Evolutionary conservation across 805 yeast species (phyloP).

Genomic region (Hanseniaspora meyeri): DNA sequence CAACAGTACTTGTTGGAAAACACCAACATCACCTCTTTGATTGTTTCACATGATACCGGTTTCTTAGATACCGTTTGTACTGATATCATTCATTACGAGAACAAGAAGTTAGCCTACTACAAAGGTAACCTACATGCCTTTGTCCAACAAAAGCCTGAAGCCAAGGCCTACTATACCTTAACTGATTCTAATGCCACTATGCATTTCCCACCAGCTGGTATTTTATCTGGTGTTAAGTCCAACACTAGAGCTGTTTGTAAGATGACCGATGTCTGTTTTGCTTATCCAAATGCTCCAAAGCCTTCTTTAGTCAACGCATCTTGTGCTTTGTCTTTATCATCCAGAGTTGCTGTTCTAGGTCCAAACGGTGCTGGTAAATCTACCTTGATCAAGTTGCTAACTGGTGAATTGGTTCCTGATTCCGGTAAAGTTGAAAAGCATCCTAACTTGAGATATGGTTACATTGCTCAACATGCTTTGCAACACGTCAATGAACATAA

Average conservation of each 20-base stretch:
- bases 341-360: constrained; percentile 92
- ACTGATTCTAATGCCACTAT: constrained; percentile 86
- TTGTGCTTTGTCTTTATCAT: constrained; percentile 85
- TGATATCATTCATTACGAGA: constrained; percentile 91
- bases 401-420: constrained; percentile 81
- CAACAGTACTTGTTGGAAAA: constrained; percentile 74
- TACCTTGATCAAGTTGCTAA: constrained; percentile 80
- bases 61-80: constrained; percentile 93
- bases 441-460: constrained; percentile 94
- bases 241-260: constrained; percentile 88
- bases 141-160: constrained; percentile 88
- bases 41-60: constrained; percentile 96
- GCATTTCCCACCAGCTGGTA: constrained; percentile 98
- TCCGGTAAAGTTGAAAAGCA: constrained; percentile 91
- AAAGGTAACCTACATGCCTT: constrained; percentile 91
- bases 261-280: constrained; percentile 69
- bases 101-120: constrained; percentile 85
- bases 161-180: constrained; percentile 86
- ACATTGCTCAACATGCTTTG: constrained; percentile 96
- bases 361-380: constrained; percentile 99
- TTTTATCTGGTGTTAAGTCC: constrained; percentile 92
- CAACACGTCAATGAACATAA: constrained; percentile 95
- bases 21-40: constrained; percentile 80
- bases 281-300: constrained; percentile 79
- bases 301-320: constrained; percentile 72